Evolutionary conservation across 345 rosid genomes (phyloP), one percentile per base, ranked within the genome.

Genomic region (Linum usitatissimum): DNA sequence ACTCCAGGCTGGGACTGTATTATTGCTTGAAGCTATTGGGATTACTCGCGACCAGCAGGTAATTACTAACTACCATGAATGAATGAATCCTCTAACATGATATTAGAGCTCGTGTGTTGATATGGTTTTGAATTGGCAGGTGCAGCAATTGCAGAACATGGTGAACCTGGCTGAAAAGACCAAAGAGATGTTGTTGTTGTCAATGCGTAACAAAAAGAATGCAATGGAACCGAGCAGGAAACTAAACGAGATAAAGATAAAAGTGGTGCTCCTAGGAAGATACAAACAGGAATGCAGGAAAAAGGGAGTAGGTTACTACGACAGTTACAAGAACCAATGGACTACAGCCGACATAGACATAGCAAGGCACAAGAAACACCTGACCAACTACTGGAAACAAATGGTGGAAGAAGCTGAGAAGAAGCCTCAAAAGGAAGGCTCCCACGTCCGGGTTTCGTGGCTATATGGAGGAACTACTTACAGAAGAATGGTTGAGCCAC

Each of bases 401-500:
- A 6, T 73, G 72, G 87, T 83, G 56, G 81, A 72, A 53, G 75
- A 83, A 62, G 83, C 74, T 0, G 80, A 75, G 75, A 75, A 61
- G 66, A 82, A 66, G 69, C 93, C 90, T 54, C 81, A 77, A 62
- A 79, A 65, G 6, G 83, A 81, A 55, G 63, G 19, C 5, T 70
- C 72, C 2, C 6, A 19, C 3, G 69, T 81, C 19, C 67, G 74
- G 36, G 34, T 0, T 0, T 60, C 78, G n/a, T 81, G 71, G 85
- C 75, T 85, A 3, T 78, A 55, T 36, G 70, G 72, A 0, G 93
- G 87, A 17, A 69, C 78, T 18, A 81, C 71, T 36, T 90, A 83
- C 59, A 66, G 87, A 60, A 82, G 93, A 63, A 66, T 90, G 83
- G 66, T 87, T 5, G 96, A 90, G 36, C 97, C 96, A 0, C 91